These are phyloP conservation scores for Phytophthora hybrid DNA, from an alignment of 352 stramenopile species.

Conservation along the genomic window DNA sequence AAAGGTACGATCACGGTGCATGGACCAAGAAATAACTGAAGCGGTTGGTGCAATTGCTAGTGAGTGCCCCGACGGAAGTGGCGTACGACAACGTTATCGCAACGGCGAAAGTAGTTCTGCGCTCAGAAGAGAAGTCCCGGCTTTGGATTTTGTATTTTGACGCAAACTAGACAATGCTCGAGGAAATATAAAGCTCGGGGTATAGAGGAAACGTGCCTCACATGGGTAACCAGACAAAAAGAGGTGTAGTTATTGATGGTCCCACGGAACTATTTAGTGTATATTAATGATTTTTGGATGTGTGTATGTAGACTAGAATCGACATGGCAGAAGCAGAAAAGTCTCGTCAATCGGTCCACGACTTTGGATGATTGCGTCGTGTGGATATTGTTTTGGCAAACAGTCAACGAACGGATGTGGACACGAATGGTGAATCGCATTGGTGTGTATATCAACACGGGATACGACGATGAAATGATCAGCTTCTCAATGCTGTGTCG, in stretches of 20 bases:
- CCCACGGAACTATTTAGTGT: too few species aligned
- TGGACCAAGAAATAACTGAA: constrained; percentile 18
- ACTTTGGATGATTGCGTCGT: constrained; percentile 15
- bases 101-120: constrained; percentile 20
- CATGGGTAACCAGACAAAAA: constrained; percentile 19
- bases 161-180: constrained; percentile 12
- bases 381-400: constrained; percentile 14
- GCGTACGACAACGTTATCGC: constrained; percentile 10
- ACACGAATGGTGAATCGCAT: background rate
- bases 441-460: constrained; percentile 8
- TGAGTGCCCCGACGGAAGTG: background rate
- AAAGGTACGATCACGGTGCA: background rate
- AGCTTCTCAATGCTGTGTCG: background rate
- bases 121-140: background rate
- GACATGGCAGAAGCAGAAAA: constrained; percentile 20
- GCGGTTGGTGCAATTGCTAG: constrained; percentile 2
- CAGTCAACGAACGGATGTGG: constrained; percentile 3
- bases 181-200: constrained; percentile 11
- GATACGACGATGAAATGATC: constrained; percentile 12
- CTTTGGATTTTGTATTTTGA: constrained; percentile 13
- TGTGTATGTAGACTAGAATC: constrained; percentile 4
- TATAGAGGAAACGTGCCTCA: constrained; percentile 11
- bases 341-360: background rate
- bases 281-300: too few species aligned
- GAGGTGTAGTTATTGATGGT: background rate